Conservation (phyloP, 176 grass and related monocot species). For the Otatea glauca region DNA sequence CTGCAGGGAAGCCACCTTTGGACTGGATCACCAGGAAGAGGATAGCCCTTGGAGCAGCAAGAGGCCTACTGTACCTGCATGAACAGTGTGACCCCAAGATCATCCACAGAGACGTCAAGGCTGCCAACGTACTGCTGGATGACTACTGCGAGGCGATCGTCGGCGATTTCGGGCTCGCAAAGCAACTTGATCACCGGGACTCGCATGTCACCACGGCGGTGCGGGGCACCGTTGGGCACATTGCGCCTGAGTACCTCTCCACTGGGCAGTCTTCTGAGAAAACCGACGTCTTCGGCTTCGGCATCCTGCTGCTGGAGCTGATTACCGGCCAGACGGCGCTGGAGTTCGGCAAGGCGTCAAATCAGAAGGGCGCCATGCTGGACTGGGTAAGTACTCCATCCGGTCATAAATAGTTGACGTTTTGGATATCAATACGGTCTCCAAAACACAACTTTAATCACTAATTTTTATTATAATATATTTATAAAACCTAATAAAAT, state of each 20-base stretch:
- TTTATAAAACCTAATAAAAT: too few species aligned
- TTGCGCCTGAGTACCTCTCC: slow-evolving; percentile 92
- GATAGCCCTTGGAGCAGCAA: slow-evolving; percentile 84
- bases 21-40: slow-evolving; percentile 89
- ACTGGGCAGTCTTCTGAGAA: slow-evolving; percentile 96
- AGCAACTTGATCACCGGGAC: slow-evolving; percentile 85
- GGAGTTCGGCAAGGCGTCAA: slow-evolving; percentile 87
- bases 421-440: too few species aligned
- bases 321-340: slow-evolving; percentile 82
- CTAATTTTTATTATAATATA: too few species aligned
- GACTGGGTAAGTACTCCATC: slow-evolving; percentile 69
- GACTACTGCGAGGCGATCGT: slow-evolving; percentile 87
- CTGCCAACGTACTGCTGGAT: slow-evolving; percentile 87
- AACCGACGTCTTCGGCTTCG: slow-evolving; percentile 95
- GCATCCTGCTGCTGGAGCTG: slow-evolving; percentile 89
- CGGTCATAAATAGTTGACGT: too few species aligned
- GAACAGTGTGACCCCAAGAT: slow-evolving; percentile 99
- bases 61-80: slow-evolving; percentile 91
- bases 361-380: slow-evolving; percentile 96
- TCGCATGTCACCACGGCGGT: slow-evolving; percentile 95
- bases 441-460: too few species aligned
- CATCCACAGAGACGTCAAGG: slow-evolving; percentile 97
- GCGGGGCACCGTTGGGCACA: slow-evolving; percentile 88
- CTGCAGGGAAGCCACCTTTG: slow-evolving; percentile 75
- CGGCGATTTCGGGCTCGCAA: slow-evolving; percentile 90